Base-by-base conservation (phyloP, 2,329 filamentous ascomycete species). In the Fusarium sp. region DNA sequence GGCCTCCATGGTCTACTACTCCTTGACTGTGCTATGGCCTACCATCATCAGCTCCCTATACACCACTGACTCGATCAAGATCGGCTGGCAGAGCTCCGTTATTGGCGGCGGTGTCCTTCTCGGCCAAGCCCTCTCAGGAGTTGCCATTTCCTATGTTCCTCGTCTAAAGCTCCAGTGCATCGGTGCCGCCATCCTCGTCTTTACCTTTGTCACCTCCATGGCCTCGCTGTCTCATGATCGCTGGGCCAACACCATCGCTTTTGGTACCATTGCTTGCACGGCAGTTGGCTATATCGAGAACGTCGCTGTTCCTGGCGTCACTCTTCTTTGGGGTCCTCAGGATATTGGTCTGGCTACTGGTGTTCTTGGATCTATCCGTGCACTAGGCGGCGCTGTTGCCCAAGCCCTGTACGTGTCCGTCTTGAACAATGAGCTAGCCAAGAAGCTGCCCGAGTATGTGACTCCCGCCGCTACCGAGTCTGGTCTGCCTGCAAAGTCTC, bases 331-430 rank as follows among this genome's bases (percentile, higher is more conserved):
- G 73, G 83, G 83, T 60, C 76, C 83, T 6, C 80, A 84, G 65
- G 83, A 85, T 64, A 84, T 85, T 46, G 83, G 83, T 15, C 78
- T 85, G 15, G 83, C 73, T 57, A 82, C 69, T 7, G 83, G 83
- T 16, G 78, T 83, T 23, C 80, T 85, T 31, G 83, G 84, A 11
- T 83, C 80, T 18, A 83, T 86, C 59, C 82, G 84, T 31, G 81
- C 81, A 6, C 77, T 81, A 4, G 80, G 81, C n/a, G 80, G 79
- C 30, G 78, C 80, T 36, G 72, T 83, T 15, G 76, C 79, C 2
- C 77, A 78, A 53, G 77, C 79, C 27, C 65, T 83, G 39, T 83
- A 81, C 68, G 63, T 73, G 8, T 78, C 78, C n/a, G 70, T 84
- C 36, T 75, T 82, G 28, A 73, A 68, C 53, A 82, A 81, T 66